Percentiles rank a stretch among this genome's conserved stretches.
Conservation (phyloP, 176 grass and related monocot genomes). For the Triticum turgidum region DNA sequence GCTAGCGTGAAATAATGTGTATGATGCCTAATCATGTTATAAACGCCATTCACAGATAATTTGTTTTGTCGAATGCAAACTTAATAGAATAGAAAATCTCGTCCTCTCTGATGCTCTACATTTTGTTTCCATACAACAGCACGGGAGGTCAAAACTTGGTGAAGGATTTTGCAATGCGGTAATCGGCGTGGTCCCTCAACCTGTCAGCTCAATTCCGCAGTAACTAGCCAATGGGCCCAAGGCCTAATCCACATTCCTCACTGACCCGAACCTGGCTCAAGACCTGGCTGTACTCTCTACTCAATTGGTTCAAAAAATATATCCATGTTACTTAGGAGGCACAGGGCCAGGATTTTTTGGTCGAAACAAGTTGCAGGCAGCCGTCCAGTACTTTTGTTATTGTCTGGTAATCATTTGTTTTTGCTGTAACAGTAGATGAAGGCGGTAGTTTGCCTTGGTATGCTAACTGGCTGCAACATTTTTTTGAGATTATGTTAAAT, state of each 20-base stretch:
- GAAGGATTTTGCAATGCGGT: constrained; percentile 55
- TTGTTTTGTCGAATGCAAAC: not conserved
- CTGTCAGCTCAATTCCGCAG: not conserved
- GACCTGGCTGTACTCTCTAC: no score
- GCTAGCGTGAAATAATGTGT: constrained; percentile 3
- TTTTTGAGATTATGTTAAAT: no score
- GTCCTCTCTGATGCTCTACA: not conserved
- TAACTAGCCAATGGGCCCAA: not conserved
- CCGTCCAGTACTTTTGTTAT: no score
- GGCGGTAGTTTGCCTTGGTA: no score
- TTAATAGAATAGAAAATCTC: not conserved
- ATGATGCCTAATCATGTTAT: not conserved
- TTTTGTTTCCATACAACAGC: constrained; percentile 23
- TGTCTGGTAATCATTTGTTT: no score
- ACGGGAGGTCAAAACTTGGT: constrained; percentile 50
- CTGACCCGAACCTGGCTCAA: not conserved
- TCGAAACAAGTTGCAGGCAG: no score
- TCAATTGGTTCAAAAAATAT: no score
- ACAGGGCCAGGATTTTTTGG: no score
- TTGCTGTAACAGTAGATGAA: no score
- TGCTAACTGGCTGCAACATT: no score
- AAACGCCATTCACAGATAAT: not conserved
- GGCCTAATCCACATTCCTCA: not conserved
- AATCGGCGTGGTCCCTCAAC: not conserved
- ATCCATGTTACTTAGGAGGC: no score